Conservation (phyloP, 2,329 filamentous ascomycete species). For the Pseudogymnoascus sp. region DNA sequence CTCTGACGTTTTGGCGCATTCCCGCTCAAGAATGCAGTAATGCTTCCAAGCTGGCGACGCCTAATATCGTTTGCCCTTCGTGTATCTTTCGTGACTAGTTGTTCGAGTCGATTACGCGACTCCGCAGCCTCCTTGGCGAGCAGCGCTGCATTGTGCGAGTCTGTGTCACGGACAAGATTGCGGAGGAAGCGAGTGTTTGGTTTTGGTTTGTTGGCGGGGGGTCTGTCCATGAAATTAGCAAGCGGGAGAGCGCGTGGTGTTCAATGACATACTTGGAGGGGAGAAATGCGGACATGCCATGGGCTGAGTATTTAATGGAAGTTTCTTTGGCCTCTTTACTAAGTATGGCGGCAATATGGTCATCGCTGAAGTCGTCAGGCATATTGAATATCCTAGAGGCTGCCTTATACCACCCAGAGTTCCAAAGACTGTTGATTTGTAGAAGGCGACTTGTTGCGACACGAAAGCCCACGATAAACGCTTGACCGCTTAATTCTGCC, state of each 20-base stretch:
- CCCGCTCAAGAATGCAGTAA: conserved; percentile 48
- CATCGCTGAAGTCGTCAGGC: conserved; percentile 54
- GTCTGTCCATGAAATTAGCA: conserved; percentile 16
- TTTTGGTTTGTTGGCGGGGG: conserved; percentile 60
- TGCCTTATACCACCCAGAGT: neutral
- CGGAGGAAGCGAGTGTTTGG: conserved; percentile 86
- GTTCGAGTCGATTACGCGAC: conserved; percentile 59
- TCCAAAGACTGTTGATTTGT: neutral
- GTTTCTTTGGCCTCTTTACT: conserved; percentile 69
- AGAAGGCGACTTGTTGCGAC: neutral
- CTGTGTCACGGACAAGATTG: conserved; percentile 80
- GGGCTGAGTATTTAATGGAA: conserved; percentile 63
- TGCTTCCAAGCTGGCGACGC: conserved; percentile 51
- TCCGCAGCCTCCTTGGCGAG: conserved; percentile 79
- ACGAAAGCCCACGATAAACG: neutral
- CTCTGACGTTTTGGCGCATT: conserved; percentile 20
- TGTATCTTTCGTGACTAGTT: conserved; percentile 43
- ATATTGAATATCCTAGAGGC: neutral
- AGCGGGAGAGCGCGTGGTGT: neutral
- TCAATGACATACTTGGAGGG: conserved; percentile 38
- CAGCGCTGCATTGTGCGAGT: conserved; percentile 80
- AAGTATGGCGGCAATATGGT: conserved; percentile 73
- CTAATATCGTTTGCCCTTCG: conserved; percentile 39
- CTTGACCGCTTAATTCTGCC: conserved; percentile 7
- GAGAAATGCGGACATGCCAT: conserved; percentile 62